Percentiles rank a stretch among this genome's conserved stretches.
Evolutionary conservation across 129 eudicot genomes (phyloP).

Genomic region (Mikania micrantha): DNA sequence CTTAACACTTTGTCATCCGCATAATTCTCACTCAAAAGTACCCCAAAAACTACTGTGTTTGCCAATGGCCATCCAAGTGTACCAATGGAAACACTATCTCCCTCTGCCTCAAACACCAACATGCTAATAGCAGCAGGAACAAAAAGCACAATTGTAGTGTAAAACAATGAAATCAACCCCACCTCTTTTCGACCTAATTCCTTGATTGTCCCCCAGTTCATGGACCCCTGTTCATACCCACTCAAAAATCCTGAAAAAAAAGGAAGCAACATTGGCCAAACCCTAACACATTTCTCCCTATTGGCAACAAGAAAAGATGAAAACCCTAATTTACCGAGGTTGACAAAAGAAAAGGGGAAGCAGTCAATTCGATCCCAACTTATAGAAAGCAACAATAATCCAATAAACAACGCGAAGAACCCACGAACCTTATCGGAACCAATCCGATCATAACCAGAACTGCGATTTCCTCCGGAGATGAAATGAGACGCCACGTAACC

Average conservation of each 20-base stretch:
- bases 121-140: conserved; percentile 83
- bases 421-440: conserved; percentile 67
- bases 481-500: conserved; percentile 65
- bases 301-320: conserved; percentile 29
- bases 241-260: conserved; percentile 87
- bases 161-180: conserved; percentile 58
- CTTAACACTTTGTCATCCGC: conserved; percentile 49
- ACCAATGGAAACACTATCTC: conserved; percentile 62
- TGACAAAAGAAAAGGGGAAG: conserved; percentile 65
- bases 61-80: conserved; percentile 83
- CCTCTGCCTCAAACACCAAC: conserved; percentile 81
- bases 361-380: conserved; percentile 95
- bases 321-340: conserved; percentile 37
- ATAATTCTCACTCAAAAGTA: conserved; percentile 77
- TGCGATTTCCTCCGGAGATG: conserved; percentile 29
- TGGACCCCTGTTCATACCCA: conserved; percentile 56
- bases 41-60: conserved; percentile 89
- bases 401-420: conserved; percentile 51
- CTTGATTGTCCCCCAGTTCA: conserved; percentile 56
- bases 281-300: conserved; percentile 53
- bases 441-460: conserved; percentile 16
- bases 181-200: conserved; percentile 69
- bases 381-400: conserved; percentile 53
- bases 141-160: conserved; percentile 63
- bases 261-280: conserved; percentile 92